Evolutionary conservation across 495 filamentous ascomycete species (phyloP), one percentile per base, ranked within the genome.

Genomic region (Aspergillus biplanus): DNA sequence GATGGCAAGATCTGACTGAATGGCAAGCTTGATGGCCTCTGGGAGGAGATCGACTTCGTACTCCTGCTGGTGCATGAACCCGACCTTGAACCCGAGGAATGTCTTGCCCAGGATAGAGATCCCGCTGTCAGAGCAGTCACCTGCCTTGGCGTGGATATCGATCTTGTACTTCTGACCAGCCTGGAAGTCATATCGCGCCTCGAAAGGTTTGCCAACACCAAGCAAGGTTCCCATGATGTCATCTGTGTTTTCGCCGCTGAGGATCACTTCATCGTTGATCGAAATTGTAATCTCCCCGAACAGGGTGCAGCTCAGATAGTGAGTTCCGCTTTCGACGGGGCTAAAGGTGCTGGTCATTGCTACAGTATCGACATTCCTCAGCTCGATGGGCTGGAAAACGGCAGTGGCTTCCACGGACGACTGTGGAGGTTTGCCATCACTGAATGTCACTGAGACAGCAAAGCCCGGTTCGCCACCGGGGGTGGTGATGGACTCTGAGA

Each of bases 201-300:
- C 64, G 5, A 58, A 58, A 32, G 61, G 58, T 11, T 53, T 53
- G 34, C 16, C 59, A 6, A 32, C 59, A 18, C 49, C 59, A 9
- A 61, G 34, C 1, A 66, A 31, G 54, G 58, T 62, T 33, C 42
- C 64, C 64, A 66, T 66, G 5, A 58, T 58, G 64, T 66, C 58
- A 62, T 33, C 61, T 66, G 4, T 50, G 33, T 42, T 66, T 54
- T 39, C 61, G 59, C 27, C 61, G 58, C 47, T 62, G 62, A 39
- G 35, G 7, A 62, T 50, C 11, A 54, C 49, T 46, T 66, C 27
- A 16, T 53, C 58, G 52, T 66, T 46, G 21, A 66, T 59, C 9
- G 53, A 31, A 16, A 66, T 33, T 12, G 57, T 58, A 11, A 58
- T 58, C 9, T 27, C 47, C n/a, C 64, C 64, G 18, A 66, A 32